Evolutionary conservation across 371 early-diverging fungal genomes (phyloP), one percentile per base, ranked within the genome.

Genomic region (Zychaea mexicana): DNA sequence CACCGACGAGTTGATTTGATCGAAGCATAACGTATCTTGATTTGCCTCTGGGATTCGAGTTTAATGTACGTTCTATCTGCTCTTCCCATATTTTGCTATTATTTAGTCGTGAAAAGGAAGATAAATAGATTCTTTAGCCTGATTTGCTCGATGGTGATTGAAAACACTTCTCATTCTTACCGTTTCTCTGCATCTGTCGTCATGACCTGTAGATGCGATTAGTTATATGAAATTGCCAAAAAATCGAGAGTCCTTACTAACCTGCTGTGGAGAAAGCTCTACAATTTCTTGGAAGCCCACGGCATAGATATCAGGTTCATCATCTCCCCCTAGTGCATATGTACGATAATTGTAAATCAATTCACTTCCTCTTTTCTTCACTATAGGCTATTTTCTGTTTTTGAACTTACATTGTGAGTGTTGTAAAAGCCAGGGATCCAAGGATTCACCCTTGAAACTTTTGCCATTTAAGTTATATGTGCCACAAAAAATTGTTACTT

Each of bases 231-330:
- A 24, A 21, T 24, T 9, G n/a, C n/a, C n/a, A n/a, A n/a, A n/a
- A n/a, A n/a, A n/a, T n/a, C n/a, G n/a, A n/a, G n/a, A n/a, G n/a
- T n/a, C n/a, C n/a, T n/a, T 31, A 33, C 38, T 10, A 38, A 58
- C 88, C 69, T 94, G 92, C 32, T 86, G 91, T 36, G 92, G 92
- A 30, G 87, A 94, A 32, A 99, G 71, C 70, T 96, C 92, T 19
- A 98, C 97, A 52, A 98, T 89, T 69, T 99, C 98, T 70, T 98
- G 96, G 55, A 98, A 92, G 3, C 94, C 97, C 52, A 98, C 83
- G 0, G 90, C 92, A 42, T 89, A 86, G 9, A 98, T 72, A 68
- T 98, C 93, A 0, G 98, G 96, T 26, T 83, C 80, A 12, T 78
- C 62, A 17, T 12, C 30, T 26, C 21, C 32, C 57, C 46, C 63